Percentiles rank a stretch among this genome's conserved stretches.
Conservation (phyloP, 2,329 filamentous ascomycete species). For the Calonectria multiphialidica region DNA sequence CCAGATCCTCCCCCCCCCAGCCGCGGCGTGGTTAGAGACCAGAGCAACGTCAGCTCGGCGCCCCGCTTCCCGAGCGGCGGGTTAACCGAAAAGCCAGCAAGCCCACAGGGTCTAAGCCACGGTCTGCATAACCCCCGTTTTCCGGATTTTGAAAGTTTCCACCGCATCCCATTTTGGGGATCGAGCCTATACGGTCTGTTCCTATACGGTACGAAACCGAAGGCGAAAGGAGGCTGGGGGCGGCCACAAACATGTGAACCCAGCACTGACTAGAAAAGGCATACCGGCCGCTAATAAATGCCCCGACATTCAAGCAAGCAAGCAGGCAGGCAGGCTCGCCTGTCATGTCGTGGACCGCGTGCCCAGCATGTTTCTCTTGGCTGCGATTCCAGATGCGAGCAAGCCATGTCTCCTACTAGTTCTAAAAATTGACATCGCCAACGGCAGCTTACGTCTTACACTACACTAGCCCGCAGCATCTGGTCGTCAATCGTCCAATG, state of each 20-base stretch:
- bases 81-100: slow-evolving; percentile 25
- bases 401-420: background rate
- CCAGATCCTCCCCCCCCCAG: background rate
- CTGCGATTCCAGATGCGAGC: background rate
- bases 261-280: background rate
- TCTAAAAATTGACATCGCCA: slow-evolving; percentile 4
- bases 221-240: slow-evolving; percentile 5
- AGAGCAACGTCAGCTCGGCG: background rate
- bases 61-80: slow-evolving; percentile 36
- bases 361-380: background rate
- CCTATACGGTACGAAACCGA: background rate
- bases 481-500: background rate
- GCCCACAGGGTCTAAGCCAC: slow-evolving; percentile 39
- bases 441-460: slow-evolving; percentile 15
- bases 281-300: background rate
- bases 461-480: background rate
- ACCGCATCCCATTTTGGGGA: background rate
- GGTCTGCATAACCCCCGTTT: slow-evolving; percentile 24
- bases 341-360: background rate
- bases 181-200: background rate
- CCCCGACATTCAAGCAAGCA: background rate
- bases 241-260: slow-evolving; percentile 9
- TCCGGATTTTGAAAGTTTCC: slow-evolving; percentile 3
- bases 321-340: background rate
- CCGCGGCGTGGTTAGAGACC: slow-evolving; percentile 2